Evolutionary conservation across 2,329 filamentous ascomycete genomes (phyloP).

Genomic region (Chaetomium sp.): DNA sequence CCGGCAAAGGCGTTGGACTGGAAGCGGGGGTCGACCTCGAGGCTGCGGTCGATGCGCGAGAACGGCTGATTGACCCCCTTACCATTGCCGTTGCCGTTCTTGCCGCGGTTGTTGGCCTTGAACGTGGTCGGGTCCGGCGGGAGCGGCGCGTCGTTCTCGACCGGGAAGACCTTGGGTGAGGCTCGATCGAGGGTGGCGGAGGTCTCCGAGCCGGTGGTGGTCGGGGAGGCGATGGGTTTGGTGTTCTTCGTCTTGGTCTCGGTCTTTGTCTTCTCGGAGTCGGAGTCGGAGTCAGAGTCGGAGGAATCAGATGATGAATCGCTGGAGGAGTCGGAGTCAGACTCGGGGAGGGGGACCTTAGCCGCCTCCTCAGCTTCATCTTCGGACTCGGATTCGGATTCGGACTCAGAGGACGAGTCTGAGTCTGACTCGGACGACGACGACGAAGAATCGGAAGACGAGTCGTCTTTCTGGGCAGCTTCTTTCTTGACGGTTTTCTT

Average conservation of each 20-base stretch:
- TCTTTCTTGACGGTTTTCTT: constrained; percentile 37
- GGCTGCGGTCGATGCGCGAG: constrained; percentile 73
- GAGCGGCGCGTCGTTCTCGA: constrained; percentile 50
- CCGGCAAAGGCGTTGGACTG: constrained; percentile 78
- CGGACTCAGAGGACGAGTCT: constrained; percentile 15
- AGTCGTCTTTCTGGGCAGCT: constrained; percentile 18
- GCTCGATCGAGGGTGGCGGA: constrained; percentile 52
- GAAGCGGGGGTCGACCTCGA: constrained; percentile 68
- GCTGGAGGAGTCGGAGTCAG: constrained; percentile 35
- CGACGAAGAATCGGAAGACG: constrained; percentile 42
- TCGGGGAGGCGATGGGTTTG: constrained; percentile 12
- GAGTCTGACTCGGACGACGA: constrained; percentile 30
- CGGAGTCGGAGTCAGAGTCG: constrained; percentile 35
- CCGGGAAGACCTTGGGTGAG: constrained; percentile 51
- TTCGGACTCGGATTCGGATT: constrained; percentile 38
- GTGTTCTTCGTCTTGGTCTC: constrained; percentile 22
- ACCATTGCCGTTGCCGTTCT: constrained; percentile 44
- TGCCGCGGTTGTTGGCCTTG: constrained; percentile 47
- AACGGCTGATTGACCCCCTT: constrained; percentile 64
- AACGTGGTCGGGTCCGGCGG: constrained; percentile 51
- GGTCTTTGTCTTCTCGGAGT: constrained; percentile 14
- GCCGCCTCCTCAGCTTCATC: constrained; percentile 34
- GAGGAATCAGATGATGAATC: constrained; percentile 44
- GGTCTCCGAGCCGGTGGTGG: constrained; percentile 41
- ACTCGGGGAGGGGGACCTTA: constrained; percentile 38